phyloP scores from a whole-genome alignment of 1,139 yeast genomes.

The Spathaspora sp. region DNA sequence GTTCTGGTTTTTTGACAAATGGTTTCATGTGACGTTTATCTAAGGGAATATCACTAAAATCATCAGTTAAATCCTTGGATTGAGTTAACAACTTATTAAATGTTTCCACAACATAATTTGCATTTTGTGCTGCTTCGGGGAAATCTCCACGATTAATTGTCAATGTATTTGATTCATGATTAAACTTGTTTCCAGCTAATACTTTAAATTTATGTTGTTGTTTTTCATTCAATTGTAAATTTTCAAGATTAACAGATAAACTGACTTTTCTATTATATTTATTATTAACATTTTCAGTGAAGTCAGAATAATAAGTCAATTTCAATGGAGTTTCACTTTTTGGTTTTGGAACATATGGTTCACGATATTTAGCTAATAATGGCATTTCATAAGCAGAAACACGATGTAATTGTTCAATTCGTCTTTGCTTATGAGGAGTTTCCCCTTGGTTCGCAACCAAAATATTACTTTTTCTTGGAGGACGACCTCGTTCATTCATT shows the following conservation, averaged over 20 bases:
- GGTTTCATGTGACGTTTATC: slow-evolving; percentile 69
- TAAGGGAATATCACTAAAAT: slow-evolving; percentile 77
- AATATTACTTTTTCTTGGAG: slow-evolving; percentile 42
- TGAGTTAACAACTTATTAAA: slow-evolving; percentile 61
- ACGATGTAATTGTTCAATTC: slow-evolving; percentile 57
- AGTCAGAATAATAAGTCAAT: slow-evolving; percentile 70
- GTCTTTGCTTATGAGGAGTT: slow-evolving; percentile 38
- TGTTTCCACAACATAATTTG: slow-evolving; percentile 66
- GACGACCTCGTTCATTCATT: slow-evolving; percentile 36
- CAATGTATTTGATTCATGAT: slow-evolving; percentile 57
- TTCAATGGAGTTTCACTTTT: slow-evolving; percentile 52
- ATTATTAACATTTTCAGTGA: slow-evolving; percentile 62
- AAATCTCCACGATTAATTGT: slow-evolving; percentile 63
- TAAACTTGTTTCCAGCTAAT: slow-evolving; percentile 76
- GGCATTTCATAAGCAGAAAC: slow-evolving; percentile 93
- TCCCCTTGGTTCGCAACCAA: slow-evolving; percentile 38
- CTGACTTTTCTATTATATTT: slow-evolving; percentile 73
- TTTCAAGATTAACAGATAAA: slow-evolving; percentile 51
- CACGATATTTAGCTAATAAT: slow-evolving; percentile 70
- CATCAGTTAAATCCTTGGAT: slow-evolving; percentile 61
- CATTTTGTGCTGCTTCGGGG: slow-evolving; percentile 83
- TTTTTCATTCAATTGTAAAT: slow-evolving; percentile 50
- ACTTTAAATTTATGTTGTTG: slow-evolving; percentile 76
- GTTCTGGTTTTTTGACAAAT: slow-evolving; percentile 34
- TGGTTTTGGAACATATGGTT: slow-evolving; percentile 52